Conservation (phyloP, 2,329 filamentous ascomycete genomes). For the Aureobasidium melanogenum region DNA sequence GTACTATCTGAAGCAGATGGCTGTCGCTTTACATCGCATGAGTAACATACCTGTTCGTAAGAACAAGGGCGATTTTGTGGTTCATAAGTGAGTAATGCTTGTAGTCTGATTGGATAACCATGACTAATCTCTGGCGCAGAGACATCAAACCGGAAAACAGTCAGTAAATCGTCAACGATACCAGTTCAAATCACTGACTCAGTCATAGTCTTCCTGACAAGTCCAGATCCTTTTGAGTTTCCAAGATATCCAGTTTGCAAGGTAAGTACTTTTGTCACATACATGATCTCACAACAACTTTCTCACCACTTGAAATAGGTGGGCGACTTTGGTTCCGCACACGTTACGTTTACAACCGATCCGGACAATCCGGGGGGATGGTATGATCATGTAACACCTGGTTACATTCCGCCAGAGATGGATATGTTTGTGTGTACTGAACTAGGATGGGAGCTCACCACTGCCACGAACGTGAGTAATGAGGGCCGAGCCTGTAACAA, state of each 20-base stretch:
- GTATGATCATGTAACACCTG: not conserved
- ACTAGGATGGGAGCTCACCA: not conserved
- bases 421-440: not conserved
- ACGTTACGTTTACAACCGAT: not conserved
- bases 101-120: no score
- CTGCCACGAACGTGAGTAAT: not conserved
- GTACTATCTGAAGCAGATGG: constrained; percentile 8
- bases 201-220: not conserved
- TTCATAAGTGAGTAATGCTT: not conserved
- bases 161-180: not conserved
- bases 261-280: not conserved
- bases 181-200: not conserved
- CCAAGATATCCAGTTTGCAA: not conserved
- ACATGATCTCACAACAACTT: not conserved
- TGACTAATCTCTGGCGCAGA: not conserved
- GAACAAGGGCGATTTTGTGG: not conserved
- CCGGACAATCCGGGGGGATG: not conserved
- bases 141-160: constrained; percentile 7
- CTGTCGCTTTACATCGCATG: not conserved
- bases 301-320: not conserved
- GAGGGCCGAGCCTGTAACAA: not conserved
- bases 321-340: constrained; percentile 5
- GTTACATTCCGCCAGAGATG: constrained; percentile 1
- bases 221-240: not conserved
- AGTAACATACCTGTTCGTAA: not conserved